Percentiles rank a stretch among this genome's conserved stretches.
Evolutionary conservation across 1,284 basidiomycete species (phyloP).

Genomic region (Ganoderma resinaceum): DNA sequence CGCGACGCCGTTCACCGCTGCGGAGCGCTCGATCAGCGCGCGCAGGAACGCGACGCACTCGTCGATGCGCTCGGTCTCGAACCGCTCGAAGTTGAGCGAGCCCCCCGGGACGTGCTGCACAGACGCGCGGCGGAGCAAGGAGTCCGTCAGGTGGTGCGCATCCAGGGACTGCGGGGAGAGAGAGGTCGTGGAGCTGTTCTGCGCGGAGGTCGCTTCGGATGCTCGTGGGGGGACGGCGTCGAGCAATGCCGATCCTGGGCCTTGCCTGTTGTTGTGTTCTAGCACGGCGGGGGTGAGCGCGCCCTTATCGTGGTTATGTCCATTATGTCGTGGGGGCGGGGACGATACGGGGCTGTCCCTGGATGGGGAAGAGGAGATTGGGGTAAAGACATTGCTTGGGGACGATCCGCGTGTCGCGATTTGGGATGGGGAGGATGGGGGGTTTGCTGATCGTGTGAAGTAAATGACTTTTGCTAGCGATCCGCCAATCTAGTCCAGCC

Average conservation of each 20-base stretch:
- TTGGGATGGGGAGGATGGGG: slow-evolving; percentile 72
- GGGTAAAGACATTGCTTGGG: slow-evolving; percentile 55
- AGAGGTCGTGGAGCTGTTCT: slow-evolving; percentile 25
- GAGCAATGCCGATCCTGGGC: slow-evolving; percentile 19
- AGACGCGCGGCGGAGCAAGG: slow-evolving; percentile 72
- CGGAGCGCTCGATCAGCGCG: slow-evolving; percentile 87
- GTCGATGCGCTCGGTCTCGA: slow-evolving; percentile 92
- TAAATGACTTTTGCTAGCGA: slow-evolving; percentile 99
- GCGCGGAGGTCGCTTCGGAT: slow-evolving; percentile 17
- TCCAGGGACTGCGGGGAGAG: slow-evolving; percentile 46
- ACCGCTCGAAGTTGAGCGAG: slow-evolving; percentile 97
- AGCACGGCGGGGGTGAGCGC: slow-evolving; percentile 85
- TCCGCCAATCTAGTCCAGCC: slow-evolving; percentile 80
- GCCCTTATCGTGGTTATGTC: slow-evolving; percentile 57
- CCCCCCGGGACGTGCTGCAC: slow-evolving; percentile 93
- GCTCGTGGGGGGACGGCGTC: slow-evolving; percentile 3
- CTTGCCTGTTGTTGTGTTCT: slow-evolving; percentile 49
- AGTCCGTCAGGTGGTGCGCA: slow-evolving; percentile 62
- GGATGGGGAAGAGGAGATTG: slow-evolving; percentile 56
- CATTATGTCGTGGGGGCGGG: slow-evolving; percentile 31
- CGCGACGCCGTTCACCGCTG: slow-evolving; percentile 87
- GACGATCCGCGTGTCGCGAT: slow-evolving; percentile 63
- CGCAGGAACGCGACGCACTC: slow-evolving; percentile 91
- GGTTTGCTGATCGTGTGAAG: slow-evolving; percentile 91
- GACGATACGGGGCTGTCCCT: slow-evolving; percentile 33